A percentile compares a stretch with the other conserved stretches of the same genome.
Conservation (phyloP, 2,329 filamentous ascomycete species). For the Scytalidium sp. region DNA sequence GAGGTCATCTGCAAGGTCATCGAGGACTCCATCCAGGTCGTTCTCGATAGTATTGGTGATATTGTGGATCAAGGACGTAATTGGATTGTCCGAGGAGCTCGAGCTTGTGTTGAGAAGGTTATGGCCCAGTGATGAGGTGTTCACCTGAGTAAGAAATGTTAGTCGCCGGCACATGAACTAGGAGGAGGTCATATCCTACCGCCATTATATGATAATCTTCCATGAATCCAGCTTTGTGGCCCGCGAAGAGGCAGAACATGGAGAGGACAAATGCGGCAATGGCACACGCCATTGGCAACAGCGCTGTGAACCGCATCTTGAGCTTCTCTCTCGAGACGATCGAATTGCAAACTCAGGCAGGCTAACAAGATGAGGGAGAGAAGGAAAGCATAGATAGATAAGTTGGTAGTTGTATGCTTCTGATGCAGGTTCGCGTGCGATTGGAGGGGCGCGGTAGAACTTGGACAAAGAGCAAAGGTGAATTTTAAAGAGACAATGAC, state of each 20-base stretch:
- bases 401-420: no score
- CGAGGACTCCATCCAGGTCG: constrained; percentile 31
- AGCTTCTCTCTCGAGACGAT: neutral
- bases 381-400: no score
- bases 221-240: constrained; percentile 52
- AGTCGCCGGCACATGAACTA: neutral
- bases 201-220: constrained; percentile 55
- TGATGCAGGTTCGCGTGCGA: no score
- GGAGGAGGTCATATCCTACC: constrained; percentile 30
- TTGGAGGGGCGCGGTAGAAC: no score
- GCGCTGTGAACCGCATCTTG: constrained; percentile 42
- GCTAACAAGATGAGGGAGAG: neutral
- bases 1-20: constrained; percentile 34
- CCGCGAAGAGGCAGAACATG: constrained; percentile 60
- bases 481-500: no score
- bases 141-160: constrained; percentile 38
- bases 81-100: constrained; percentile 20
- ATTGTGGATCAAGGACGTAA: constrained; percentile 30
- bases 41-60: constrained; percentile 34
- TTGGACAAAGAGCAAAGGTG: no score
- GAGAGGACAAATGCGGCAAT: constrained; percentile 54
- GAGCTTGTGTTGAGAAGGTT: constrained; percentile 18
- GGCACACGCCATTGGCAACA: constrained; percentile 48
- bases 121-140: constrained; percentile 52
- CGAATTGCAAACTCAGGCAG: neutral